A percentile compares a stretch with the other conserved stretches of the same genome.
Conservation (phyloP, 1,284 basidiomycete species). For the Naganishia albida region DNA sequence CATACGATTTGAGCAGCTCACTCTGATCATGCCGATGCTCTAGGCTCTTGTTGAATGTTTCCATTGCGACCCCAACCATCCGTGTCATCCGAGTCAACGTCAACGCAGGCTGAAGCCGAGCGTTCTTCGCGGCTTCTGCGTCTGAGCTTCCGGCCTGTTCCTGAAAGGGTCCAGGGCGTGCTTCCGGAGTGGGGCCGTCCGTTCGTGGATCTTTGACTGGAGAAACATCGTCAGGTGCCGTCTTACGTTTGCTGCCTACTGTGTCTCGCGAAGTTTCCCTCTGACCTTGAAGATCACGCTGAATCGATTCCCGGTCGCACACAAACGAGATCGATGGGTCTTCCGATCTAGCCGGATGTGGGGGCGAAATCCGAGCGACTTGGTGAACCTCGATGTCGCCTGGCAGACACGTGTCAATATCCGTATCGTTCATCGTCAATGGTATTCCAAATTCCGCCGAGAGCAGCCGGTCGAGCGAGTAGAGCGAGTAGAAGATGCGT, state of each 20-base stretch:
- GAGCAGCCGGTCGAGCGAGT: constrained; percentile 38
- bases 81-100: constrained; percentile 30
- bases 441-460: constrained; percentile 40
- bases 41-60: constrained; percentile 38
- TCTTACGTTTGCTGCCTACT: too few relatives aligned
- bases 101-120: constrained; percentile 7
- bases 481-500: constrained; percentile 40
- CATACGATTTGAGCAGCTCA: constrained; percentile 11
- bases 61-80: constrained; percentile 38
- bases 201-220: background rate
- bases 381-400: constrained; percentile 35
- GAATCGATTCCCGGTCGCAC: background rate
- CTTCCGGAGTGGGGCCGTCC: too few relatives aligned
- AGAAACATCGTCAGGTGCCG: background rate
- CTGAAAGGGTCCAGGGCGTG: background rate
- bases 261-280: background rate
- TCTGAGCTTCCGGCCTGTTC: background rate
- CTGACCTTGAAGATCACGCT: background rate
- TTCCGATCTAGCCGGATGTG: constrained; percentile 25
- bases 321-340: background rate
- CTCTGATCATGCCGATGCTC: constrained; percentile 31
- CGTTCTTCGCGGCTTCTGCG: background rate
- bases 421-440: constrained; percentile 38
- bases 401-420: constrained; percentile 40
- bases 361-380: constrained; percentile 1